Evolutionary conservation across 2,329 filamentous ascomycete genomes (phyloP).

Genomic region (Ceratocystis diversiconidia): DNA sequence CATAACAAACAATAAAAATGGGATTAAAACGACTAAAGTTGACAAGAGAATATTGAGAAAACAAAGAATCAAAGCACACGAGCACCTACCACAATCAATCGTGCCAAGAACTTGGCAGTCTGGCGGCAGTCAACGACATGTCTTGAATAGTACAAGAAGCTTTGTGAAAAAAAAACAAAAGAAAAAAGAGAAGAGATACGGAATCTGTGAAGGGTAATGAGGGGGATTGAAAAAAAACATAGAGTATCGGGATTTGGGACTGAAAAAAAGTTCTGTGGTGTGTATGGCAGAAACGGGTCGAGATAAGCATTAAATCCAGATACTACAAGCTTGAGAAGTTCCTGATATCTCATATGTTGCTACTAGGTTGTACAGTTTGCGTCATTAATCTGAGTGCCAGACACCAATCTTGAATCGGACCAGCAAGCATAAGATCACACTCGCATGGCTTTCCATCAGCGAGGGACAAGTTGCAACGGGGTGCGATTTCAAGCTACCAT

Average conservation of each 20-base stretch:
- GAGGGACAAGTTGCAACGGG: neutral
- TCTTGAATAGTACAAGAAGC: constrained; percentile 5
- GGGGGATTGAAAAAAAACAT: neutral
- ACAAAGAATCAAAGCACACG: constrained; percentile 10
- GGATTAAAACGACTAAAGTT: neutral
- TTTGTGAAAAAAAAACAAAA: neutral
- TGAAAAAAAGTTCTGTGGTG: neutral
- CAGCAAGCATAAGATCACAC: neutral
- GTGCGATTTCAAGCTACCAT: neutral
- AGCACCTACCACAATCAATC: constrained; percentile 5
- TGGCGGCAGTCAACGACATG: constrained; percentile 4
- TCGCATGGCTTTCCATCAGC: neutral
- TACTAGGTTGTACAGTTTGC: neutral
- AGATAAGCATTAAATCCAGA: neutral
- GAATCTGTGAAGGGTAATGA: neutral
- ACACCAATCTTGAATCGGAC: neutral
- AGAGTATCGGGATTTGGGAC: neutral
- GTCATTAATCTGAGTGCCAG: neutral
- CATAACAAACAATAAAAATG: neutral
- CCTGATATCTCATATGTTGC: neutral
- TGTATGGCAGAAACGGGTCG: neutral
- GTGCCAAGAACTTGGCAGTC: constrained; percentile 10
- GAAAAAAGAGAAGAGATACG: neutral
- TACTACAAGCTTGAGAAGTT: neutral
- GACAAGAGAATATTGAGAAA: neutral